These are phyloP conservation scores for Endoconidiophora laricicola DNA, from an alignment of 2,329 filamentous ascomycete genomes.

Conservation along the genomic window DNA sequence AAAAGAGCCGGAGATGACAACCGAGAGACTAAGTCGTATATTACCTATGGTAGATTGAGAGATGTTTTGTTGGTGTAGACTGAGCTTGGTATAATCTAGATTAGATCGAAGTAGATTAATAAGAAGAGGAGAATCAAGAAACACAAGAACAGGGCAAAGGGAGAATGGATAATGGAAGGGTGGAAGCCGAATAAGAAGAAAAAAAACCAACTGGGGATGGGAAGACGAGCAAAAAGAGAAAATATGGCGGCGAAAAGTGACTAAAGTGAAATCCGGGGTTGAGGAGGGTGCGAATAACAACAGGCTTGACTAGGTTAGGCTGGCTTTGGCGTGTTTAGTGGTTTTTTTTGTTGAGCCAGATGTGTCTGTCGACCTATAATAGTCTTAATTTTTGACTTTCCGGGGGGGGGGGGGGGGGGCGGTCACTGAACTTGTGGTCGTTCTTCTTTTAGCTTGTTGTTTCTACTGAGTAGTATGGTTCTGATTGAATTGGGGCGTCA, in stretches of 20 bases:
- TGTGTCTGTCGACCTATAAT: too few relatives aligned
- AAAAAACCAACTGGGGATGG: neutral
- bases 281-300: neutral
- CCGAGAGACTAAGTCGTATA: neutral
- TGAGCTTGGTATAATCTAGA: neutral
- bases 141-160: neutral
- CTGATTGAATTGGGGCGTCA: too few relatives aligned
- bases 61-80: neutral
- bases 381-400: too few relatives aligned
- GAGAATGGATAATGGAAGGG: neutral
- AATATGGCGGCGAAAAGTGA: constrained; percentile 1
- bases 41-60: neutral
- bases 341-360: too few relatives aligned
- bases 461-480: too few relatives aligned
- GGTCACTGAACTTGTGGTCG: too few relatives aligned
- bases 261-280: constrained; percentile 12
- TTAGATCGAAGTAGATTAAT: neutral
- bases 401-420: too few relatives aligned
- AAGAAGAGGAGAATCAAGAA: neutral
- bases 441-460: too few relatives aligned
- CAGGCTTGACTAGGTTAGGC: too few relatives aligned
- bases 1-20: neutral
- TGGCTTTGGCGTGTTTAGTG: too few relatives aligned
- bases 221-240: neutral
- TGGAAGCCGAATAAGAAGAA: constrained; percentile 1